Base-by-base conservation (phyloP, 2,329 filamentous ascomycete species). In the Lasiodiplodia citricola region DNA sequence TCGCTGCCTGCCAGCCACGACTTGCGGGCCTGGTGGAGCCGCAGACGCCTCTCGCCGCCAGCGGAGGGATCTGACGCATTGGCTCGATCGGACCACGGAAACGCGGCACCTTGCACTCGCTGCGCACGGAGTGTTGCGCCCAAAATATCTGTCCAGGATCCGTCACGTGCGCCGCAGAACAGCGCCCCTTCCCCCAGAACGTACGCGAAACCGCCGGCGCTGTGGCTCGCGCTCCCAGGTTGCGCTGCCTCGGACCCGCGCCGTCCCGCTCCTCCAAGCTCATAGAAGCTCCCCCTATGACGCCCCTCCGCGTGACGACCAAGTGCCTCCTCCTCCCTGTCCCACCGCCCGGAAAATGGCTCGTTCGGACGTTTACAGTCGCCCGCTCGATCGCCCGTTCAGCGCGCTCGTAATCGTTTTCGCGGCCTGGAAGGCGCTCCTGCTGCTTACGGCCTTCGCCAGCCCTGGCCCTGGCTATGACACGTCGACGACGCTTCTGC, bases 381-480 rank as follows among this genome's bases (percentile, higher is more conserved):
- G 66, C 21, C 23, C 56, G 55, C 66, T 68, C 14, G 50, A 52
- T 25, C 41, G 28, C 14, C 57, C 66, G 23, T 18, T 37, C 35
- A 50, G 21, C 47, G 16, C 57, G 13, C 71, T 81, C 18, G 54
- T 74, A 31, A 62, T 73, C 14, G 73, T 82, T 3, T 94, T 92
- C 75, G 67, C 82, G 4, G 76, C 81, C 14, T 94, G 91, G 91
- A 96, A 95, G 76, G 63, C 79, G 6, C 75, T 92, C 11, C 81
- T 96, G 7, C 78, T 94, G n/a, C 73, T 85, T 56, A 78, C 94
- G 67, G 88, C 89, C 65, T 75, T 80, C 64, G 77, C 87, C 57
- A 87, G 85, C 69, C 87, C 87, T 18, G 88, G 87, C 72, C 81
- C 82, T 21, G 88, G 88, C 62, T 96, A 96, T 78, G 92, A 96